These are phyloP conservation scores for Leishmania tarentolae DNA, from an alignment of 208 protist species.

Conservation along the genomic window DNA sequence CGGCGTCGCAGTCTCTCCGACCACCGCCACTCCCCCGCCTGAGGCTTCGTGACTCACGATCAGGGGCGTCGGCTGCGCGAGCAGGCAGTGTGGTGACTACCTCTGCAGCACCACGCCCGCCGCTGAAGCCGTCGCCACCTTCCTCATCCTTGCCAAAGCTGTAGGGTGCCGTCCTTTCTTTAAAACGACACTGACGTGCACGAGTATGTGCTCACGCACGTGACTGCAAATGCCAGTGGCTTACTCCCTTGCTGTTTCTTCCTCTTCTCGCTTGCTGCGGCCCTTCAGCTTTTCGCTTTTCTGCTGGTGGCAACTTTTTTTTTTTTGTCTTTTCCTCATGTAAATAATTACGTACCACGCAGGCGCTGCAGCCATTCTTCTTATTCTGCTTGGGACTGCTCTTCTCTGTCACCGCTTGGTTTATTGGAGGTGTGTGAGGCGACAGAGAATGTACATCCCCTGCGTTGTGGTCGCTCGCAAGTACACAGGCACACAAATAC, in stretches of 20 bases:
- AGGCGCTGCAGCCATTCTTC: not conserved
- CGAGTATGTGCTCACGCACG: not conserved
- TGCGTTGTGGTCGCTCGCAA: not conserved
- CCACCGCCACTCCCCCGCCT: not conserved
- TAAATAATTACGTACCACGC: not conserved
- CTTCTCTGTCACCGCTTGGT: not conserved
- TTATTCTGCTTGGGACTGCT: not conserved
- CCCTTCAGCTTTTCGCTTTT: not conserved
- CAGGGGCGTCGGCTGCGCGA: not conserved
- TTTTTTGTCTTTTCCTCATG: not conserved
- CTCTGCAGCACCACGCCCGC: not conserved
- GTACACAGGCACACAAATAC: not conserved
- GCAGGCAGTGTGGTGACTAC: no score
- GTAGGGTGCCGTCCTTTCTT: not conserved
- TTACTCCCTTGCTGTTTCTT: not conserved
- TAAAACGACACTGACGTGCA: not conserved
- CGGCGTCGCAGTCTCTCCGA: not conserved
- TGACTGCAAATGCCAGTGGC: not conserved
- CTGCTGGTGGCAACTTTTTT: not conserved
- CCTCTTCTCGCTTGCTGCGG: slow-evolving; percentile 10
- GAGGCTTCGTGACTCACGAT: not conserved
- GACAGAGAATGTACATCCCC: not conserved
- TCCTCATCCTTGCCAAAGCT: slow-evolving; percentile 11
- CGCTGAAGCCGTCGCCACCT: slow-evolving; percentile 2
- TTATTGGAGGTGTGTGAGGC: not conserved